A percentile compares a stretch with the other conserved stretches of the same genome.
These are phyloP conservation scores for Colletotrichum nymphaeae DNA, from an alignment of 2,329 filamentous ascomycete species.

Conservation along the genomic window DNA sequence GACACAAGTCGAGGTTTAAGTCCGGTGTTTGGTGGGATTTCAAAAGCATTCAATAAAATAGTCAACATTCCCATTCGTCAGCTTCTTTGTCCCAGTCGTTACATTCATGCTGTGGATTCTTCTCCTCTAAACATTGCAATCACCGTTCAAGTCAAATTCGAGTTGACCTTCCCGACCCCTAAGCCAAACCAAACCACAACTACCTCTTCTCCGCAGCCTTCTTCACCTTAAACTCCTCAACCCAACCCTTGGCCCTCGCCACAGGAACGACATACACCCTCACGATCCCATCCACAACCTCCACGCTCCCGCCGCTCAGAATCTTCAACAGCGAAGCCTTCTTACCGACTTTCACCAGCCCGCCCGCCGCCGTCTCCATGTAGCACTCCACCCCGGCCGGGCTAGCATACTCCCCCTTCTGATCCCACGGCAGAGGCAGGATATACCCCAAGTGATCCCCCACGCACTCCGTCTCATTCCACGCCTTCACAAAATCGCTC, in stretches of 20 bases:
- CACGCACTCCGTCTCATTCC: conserved; percentile 80
- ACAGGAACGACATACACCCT: conserved; percentile 86
- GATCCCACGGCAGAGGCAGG: conserved; percentile 90
- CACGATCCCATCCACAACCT: conserved; percentile 88
- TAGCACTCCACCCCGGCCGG: conserved; percentile 81
- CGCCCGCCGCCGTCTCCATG: conserved; percentile 84
- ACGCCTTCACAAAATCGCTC: conserved; percentile 91
- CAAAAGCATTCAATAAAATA: not conserved
- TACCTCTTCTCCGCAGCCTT: conserved; percentile 62
- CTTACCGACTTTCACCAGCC: conserved; percentile 90
- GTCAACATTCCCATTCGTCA: no score
- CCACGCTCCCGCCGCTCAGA: conserved; percentile 79
- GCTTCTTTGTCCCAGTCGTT: no score
- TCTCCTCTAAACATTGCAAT: no score
- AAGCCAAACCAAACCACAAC: no score
- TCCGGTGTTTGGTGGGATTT: not conserved
- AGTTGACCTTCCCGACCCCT: no score
- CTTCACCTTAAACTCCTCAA: conserved; percentile 85
- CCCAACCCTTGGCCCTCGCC: conserved; percentile 77
- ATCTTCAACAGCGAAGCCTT: conserved; percentile 83
- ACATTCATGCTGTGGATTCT: no score
- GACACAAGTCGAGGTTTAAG: no score
- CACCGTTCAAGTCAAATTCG: no score
- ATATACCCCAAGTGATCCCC: conserved; percentile 86
- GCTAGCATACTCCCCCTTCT: conserved; percentile 70